Percentiles rank a stretch among this genome's conserved stretches.
These are phyloP conservation scores for Puya raimondii DNA, from an alignment of 176 grass and related monocot species.

Conservation along the genomic window DNA sequence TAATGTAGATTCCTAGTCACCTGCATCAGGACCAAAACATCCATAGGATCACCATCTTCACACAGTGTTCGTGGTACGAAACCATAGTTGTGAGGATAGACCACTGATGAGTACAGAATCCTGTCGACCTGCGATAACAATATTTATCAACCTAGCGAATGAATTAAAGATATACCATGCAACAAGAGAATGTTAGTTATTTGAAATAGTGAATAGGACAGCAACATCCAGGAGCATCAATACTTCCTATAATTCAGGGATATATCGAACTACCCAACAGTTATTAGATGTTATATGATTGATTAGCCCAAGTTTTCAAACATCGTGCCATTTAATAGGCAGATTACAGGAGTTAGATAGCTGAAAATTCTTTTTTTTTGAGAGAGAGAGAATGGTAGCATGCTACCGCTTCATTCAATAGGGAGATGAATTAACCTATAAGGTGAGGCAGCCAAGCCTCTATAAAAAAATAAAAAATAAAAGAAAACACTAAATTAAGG, in stretches of 20 bases:
- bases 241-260: not conserved
- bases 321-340: no score
- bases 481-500: no score
- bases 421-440: no score
- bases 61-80: constrained; percentile 64
- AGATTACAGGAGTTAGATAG: no score
- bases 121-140: constrained; percentile 46
- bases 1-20: constrained; percentile 9
- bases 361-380: no score
- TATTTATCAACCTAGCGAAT: constrained; percentile 8
- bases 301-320: no score
- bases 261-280: not conserved
- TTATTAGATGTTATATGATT: not conserved
- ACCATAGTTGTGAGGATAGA: constrained; percentile 74
- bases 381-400: no score
- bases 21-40: constrained; percentile 81
- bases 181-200: not conserved
- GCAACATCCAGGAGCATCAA: not conserved
- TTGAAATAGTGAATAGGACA: not conserved
- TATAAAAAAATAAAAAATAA: no score
- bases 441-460: no score
- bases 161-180: not conserved
- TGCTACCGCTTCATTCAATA: no score
- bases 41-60: constrained; percentile 68
- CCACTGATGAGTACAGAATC: constrained; percentile 55